Evolutionary conservation across 1,284 basidiomycete genomes (phyloP), one percentile per base, ranked within the genome.

Genomic region (Anthracocystis setariae): DNA sequence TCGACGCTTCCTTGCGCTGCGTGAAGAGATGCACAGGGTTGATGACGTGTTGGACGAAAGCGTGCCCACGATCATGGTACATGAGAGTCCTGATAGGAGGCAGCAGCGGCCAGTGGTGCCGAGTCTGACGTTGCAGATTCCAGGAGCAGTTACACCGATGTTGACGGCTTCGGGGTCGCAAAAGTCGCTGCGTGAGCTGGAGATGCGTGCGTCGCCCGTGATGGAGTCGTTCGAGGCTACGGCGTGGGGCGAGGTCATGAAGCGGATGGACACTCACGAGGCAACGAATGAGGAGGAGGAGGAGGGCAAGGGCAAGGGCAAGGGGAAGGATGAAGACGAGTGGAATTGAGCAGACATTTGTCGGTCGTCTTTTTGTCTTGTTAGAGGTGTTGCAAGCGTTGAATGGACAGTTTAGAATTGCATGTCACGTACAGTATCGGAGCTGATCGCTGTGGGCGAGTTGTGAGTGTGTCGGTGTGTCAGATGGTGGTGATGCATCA

Each of bases 181-280:
- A n/a, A 47, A 58, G 3, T 57, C 63, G 10, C 37, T 66, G 33
- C 68, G 74, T 5, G 68, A 72, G 20, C 24, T 74, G 20, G 68
- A 63, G 27, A 12, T 59, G 21, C 57, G 71, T 3, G 67, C 72
- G 3, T 74, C 74, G 12, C 74, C 74, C 2, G 46, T 45, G 29
- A 58, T 76, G 21, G 64, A 71, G 29, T 57, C 58, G 23, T 76
- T 76, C 39, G 68, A 69, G 23, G 64, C 72, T 3, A 66, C 74
- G 0, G 67, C 68, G 2, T 76, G 74, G 74, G 74, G 74, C 15
- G 61, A 72, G 20, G 21, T 74, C 10, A 76, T 76, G 74, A 61
- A 62, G 35, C 46, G 74, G n/a, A 58, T 76, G 15, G 67, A 62
- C n/a, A 39, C 42, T 12, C 57, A 47, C 8, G 53, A 54, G 20